Base-by-base conservation (phyloP, 805 yeast species). In the Wickerhamomyces chambardii region DNA sequence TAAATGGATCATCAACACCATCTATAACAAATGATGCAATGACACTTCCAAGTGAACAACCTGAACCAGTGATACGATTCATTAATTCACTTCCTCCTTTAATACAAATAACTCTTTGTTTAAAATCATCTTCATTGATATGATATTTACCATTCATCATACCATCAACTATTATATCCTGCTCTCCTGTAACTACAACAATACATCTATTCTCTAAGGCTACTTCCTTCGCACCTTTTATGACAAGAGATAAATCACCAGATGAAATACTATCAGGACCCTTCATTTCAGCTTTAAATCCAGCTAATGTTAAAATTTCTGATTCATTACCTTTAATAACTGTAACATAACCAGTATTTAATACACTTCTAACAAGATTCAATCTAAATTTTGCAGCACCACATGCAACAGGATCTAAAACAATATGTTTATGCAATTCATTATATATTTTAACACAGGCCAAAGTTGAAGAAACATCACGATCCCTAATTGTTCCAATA, bases 351-450 rank as follows among this genome's bases (percentile, higher is more conserved):
- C 85, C 86, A 11, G 64, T 53, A 27, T 76, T 64, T 24, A 87
- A 53, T 9, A 86, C 46, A 1, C 52, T 50, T 19, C 61, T 53
- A 34, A 77, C 70, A 15, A 75, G 61, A 4, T 56, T 47, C 28
- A 61, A 59, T 39, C 97, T 66, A 5, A 73, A 68, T 4, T 49
- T 37, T 0, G 95, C 68, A 1, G 96, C 95, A 19, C 95, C 95
- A 28, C 80, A 85, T 1, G 87, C 97, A n/a, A 87, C 95, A 1
- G 96, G 97, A 54, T 87, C 97, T 45, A 82, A 78, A 0, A 87
- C 73, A 24, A 87, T 69, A 4, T 84, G 89, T 31, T 68, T 64
- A 3, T 72, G 71, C 12, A 54, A 45, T 12, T 48, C 51, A 49
- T 80, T 81, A 52, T 87, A 85, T 0, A 68, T 71, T 9, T 51